A percentile compares a stretch with the other conserved stretches of the same genome.
phyloP scores from a whole-genome alignment of 1,284 basidiomycete species.

The Ustilago cynodontis region DNA sequence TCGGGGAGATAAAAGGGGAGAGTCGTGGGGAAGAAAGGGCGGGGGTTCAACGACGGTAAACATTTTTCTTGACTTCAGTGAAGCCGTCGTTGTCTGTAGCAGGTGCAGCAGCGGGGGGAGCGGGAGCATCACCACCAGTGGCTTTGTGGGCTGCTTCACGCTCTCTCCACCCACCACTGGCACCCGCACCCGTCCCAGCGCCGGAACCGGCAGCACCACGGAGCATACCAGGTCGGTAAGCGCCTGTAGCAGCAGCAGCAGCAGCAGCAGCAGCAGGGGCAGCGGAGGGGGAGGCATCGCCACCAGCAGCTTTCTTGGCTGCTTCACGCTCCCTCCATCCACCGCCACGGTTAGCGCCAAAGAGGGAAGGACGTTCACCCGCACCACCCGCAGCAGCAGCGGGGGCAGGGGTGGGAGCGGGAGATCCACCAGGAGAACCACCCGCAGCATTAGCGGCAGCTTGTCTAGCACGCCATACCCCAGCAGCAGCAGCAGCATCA shows the following conservation, averaged over 20 bases:
- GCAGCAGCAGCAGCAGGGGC: conserved; percentile 30
- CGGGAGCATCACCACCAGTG: conserved; percentile 32
- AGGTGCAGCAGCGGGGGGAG: conserved; percentile 26
- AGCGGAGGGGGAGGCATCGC: conserved; percentile 15
- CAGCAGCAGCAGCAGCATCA: conserved; percentile 11
- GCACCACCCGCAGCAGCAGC: conserved; percentile 20
- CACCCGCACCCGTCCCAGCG: conserved; percentile 15
- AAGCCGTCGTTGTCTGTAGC: conserved; percentile 51
- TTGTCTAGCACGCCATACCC: conserved; percentile 24
- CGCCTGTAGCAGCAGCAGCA: conserved; percentile 25
- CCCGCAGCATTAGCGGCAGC: conserved; percentile 14
- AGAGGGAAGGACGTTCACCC: conserved; percentile 40
- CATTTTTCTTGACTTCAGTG: conserved; percentile 53
- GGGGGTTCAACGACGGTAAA: conserved; percentile 38
- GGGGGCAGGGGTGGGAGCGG: conserved; percentile 19
- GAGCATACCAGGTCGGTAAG: conserved; percentile 49
- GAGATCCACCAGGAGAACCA: conserved; percentile 4
- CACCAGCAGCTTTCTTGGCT: conserved; percentile 33
- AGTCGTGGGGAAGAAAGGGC: background rate
- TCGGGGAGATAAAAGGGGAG: background rate
- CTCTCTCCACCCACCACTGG: conserved; percentile 41
- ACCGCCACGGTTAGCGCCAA: conserved; percentile 33
- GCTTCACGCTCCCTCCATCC: conserved; percentile 42
- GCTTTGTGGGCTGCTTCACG: conserved; percentile 49
- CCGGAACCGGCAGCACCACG: conserved; percentile 26